Percentiles rank a stretch among this genome's conserved stretches.
These are phyloP conservation scores for Cucumis melo DNA, from an alignment of 306 rosid genomes.

Conservation along the genomic window DNA sequence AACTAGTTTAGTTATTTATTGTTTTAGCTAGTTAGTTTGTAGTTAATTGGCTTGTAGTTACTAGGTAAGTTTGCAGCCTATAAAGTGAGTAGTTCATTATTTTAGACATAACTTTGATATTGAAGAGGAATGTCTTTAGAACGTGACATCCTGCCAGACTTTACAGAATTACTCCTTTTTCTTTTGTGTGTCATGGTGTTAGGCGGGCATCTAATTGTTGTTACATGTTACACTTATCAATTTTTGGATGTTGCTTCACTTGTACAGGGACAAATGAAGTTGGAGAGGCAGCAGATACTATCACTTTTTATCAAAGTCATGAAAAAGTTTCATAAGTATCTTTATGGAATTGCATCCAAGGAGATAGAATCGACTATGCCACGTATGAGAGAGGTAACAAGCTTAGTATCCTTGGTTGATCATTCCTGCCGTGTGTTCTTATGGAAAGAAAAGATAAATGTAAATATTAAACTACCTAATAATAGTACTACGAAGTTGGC, in stretches of 20 bases:
- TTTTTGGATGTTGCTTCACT: neutral
- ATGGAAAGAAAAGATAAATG: neutral
- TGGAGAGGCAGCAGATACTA: slow-evolving; percentile 71
- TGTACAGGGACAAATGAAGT: slow-evolving; percentile 50
- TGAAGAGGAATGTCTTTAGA: neutral
- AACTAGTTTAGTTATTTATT: neutral
- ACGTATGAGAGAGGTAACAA: slow-evolving; percentile 52
- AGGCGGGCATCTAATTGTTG: neutral
- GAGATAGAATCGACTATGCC: slow-evolving; percentile 76
- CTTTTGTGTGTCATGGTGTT: neutral
- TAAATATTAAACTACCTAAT: neutral
- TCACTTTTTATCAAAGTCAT: slow-evolving; percentile 70
- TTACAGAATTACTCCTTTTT: neutral
- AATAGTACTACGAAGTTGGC: neutral
- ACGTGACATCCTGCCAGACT: neutral
- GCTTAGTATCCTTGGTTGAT: neutral
- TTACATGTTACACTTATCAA: neutral
- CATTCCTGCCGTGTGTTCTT: neutral
- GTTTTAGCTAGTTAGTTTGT: neutral
- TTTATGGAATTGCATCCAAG: slow-evolving; percentile 45
- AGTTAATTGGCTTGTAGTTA: neutral
- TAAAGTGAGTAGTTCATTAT: neutral
- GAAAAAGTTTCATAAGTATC: slow-evolving; percentile 58
- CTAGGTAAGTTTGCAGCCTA: neutral
- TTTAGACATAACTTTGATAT: neutral